phyloP scores from a whole-genome alignment of 2,329 filamentous ascomycete genomes.

The Scorias spongiosa region DNA sequence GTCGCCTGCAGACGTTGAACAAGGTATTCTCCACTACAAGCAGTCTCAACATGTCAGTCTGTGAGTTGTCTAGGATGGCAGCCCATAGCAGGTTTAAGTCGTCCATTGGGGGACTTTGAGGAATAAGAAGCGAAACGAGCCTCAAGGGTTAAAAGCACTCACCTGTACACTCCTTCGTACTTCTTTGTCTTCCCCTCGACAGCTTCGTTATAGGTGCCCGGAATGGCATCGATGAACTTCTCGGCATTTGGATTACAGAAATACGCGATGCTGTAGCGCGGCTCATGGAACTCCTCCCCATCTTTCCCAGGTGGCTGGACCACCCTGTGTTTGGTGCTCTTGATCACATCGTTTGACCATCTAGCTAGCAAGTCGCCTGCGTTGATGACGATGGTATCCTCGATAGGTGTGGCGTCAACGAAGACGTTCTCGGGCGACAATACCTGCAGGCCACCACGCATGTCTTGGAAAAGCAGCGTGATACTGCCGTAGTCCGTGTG shows the following conservation, averaged over 20 bases:
- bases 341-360: conserved; percentile 86
- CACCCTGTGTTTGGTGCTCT: conserved; percentile 77
- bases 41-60: not conserved
- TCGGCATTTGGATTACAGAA: conserved; percentile 81
- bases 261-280: conserved; percentile 75
- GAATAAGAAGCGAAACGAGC: no score
- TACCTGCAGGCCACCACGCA: conserved; percentile 43
- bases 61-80: no score
- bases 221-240: conserved; percentile 61
- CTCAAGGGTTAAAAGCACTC: conserved; percentile 2
- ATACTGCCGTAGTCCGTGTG: conserved; percentile 52
- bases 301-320: conserved; percentile 57
- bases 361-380: conserved; percentile 73
- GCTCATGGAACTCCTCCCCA: conserved; percentile 50
- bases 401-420: conserved; percentile 69
- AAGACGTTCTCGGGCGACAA: conserved; percentile 58
- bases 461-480: conserved; percentile 40
- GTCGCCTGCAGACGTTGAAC: conserved; percentile 65
- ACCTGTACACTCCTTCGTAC: conserved; percentile 54
- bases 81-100: no score
- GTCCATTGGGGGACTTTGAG: no score
- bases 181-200: conserved; percentile 45
- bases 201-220: conserved; percentile 54
- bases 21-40: conserved; percentile 57
- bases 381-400: conserved; percentile 72